phyloP scores from a whole-genome alignment of 345 rosid genomes.

The Moringa oleifera region DNA sequence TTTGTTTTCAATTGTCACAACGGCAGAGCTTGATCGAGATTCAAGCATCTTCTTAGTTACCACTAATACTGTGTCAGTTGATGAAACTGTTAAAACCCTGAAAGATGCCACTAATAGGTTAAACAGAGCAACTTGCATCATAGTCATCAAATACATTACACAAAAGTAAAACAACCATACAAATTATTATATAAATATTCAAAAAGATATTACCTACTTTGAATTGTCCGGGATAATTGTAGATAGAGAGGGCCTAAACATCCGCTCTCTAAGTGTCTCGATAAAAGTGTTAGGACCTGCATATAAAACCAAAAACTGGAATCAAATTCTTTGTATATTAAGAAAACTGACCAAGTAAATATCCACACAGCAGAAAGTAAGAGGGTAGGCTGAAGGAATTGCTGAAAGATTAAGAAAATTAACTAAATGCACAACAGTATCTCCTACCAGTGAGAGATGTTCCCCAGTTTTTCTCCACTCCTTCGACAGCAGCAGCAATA shows the following conservation, averaged over 20 bases:
- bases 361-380: neutral
- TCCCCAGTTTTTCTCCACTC: slow-evolving; percentile 94
- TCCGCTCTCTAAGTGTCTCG: slow-evolving; percentile 85
- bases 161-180: slow-evolving; percentile 4
- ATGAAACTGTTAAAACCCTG: slow-evolving; percentile 81
- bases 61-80: slow-evolving; percentile 69
- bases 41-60: slow-evolving; percentile 90
- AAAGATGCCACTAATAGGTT: slow-evolving; percentile 21
- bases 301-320: slow-evolving; percentile 11
- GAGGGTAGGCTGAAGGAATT: neutral
- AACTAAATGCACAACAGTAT: slow-evolving; percentile 1
- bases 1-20: slow-evolving; percentile 68
- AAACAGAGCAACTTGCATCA: slow-evolving; percentile 14
- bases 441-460: slow-evolving; percentile 68
- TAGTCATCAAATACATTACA: slow-evolving; percentile 3
- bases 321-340: neutral
- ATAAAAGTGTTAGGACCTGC: slow-evolving; percentile 80
- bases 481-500: slow-evolving; percentile 99
- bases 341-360: neutral
- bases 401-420: neutral
- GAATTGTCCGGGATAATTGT: slow-evolving; percentile 81
- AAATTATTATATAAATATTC: slow-evolving; percentile 7
- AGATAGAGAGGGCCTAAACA: slow-evolving; percentile 91
- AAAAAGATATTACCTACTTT: slow-evolving; percentile 91
- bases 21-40: slow-evolving; percentile 58